Base-by-base conservation (phyloP, 2,329 filamentous ascomycete genomes). In the Alternaria viburni region DNA sequence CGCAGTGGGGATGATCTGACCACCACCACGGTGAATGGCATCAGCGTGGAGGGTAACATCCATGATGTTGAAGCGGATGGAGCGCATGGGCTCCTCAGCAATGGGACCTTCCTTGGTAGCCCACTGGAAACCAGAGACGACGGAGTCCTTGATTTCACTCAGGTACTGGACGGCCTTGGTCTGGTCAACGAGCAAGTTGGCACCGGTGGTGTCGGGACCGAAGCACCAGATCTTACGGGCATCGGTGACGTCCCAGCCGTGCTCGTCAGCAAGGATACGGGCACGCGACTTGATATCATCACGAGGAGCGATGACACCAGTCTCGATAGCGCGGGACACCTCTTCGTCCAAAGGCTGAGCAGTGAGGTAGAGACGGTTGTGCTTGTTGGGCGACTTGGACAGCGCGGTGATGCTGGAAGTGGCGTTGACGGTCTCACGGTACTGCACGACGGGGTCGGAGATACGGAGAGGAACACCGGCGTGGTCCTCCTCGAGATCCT, bases 211-310 rank as follows among this genome's bases (percentile, higher is more conserved):
- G 85, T 99, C 96, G 78, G 96, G 96, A 85, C 96, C 96, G 86
- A 99, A 99, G 83, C 93, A 96, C 96, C 96, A 99, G 84, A 99
- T 99, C 93, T 99, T 99, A 87, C 96, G 93, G 85, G 96, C 96
- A 84, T 99, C 96, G 78, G 96, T 99, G 81, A 99, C 94, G 86
- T 99, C 96, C 96, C 96, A 99, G 82, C 93, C 95, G 87, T 92
- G 92, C 80, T 99, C 95, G 82, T 99, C 96, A 74, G 96, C 96
- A 69, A 99, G 87, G 81, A 96, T 81, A 90, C 96, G 95, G 81
- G 95, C 96, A 88, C 96, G 96, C 76, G 90, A 87, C 92, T 99
- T 99, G 91, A 98, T 93, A 87, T 99, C 96, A 83, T 99, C 96
- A 88, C 95, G 93, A 73, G 96, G 93, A 80, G 85, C 87, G 83